A percentile compares a stretch with the other conserved stretches of the same genome.
phyloP scores from a whole-genome alignment of 306 rosid species.

The Castanea crenata region DNA sequence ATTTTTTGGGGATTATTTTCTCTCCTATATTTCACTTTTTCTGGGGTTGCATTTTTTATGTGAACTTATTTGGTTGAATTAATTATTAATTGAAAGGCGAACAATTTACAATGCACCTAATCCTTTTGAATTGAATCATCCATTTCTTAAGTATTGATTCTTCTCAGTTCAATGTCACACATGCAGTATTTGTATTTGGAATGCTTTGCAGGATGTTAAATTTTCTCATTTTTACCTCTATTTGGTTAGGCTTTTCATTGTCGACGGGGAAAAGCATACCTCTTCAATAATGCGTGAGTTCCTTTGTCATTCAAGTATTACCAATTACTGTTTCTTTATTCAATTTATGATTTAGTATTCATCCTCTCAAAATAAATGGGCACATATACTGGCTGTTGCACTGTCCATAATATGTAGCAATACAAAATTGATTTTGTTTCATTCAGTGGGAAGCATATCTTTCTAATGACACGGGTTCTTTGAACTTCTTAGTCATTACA shows the following conservation, averaged over 20 bases:
- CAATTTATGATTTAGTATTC: neutral
- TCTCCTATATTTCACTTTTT: neutral
- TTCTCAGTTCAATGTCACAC: slow-evolving; percentile 9
- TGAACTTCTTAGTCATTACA: neutral
- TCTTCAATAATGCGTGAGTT: slow-evolving; percentile 76
- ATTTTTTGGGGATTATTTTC: neutral
- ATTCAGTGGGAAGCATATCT: neutral
- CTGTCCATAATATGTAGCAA: neutral
- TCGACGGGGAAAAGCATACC: slow-evolving; percentile 82
- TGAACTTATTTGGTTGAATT: neutral
- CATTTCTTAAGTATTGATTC: slow-evolving; percentile 4
- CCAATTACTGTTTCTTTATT: neutral
- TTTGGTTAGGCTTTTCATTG: slow-evolving; percentile 62
- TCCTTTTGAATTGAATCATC: neutral
- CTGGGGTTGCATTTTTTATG: neutral
- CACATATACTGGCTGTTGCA: neutral
- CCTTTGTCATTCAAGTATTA: slow-evolving; percentile 1
- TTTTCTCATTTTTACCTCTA: slow-evolving; percentile 21
- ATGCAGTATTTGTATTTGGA: slow-evolving; percentile 4
- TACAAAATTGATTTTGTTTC: neutral
- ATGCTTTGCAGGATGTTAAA: slow-evolving; percentile 21
- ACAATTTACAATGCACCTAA: neutral
- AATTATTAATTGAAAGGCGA: neutral
- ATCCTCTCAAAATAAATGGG: neutral
- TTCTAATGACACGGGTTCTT: neutral